These are phyloP conservation scores for Cryptococcus wingfieldii DNA, from an alignment of 1,284 basidiomycete species.

Conservation along the genomic window DNA sequence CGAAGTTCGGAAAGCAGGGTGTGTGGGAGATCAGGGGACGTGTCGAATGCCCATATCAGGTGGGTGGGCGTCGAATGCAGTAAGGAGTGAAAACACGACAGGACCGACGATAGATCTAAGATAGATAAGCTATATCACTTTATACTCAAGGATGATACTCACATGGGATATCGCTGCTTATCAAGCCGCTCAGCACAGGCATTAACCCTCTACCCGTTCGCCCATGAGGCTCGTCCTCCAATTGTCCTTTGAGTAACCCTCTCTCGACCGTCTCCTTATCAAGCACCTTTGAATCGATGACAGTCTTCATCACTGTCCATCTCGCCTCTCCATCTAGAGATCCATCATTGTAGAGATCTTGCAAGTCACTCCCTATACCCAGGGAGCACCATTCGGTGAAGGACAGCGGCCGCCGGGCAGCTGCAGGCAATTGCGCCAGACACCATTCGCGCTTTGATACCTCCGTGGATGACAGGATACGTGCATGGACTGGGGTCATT, in stretches of 20 bases:
- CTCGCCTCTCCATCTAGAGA: constrained; percentile 6
- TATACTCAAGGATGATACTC: constrained; percentile 37
- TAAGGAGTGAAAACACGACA: constrained; percentile 52
- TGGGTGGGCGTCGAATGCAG: constrained; percentile 57
- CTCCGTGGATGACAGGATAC: constrained; percentile 22
- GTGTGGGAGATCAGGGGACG: constrained; percentile 54
- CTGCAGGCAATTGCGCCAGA: constrained; percentile 16
- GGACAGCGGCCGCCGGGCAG: constrained; percentile 18
- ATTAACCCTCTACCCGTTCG: constrained; percentile 18
- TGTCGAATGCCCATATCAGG: constrained; percentile 65
- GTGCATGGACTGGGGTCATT: constrained; percentile 24
- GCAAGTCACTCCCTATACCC: constrained; percentile 30
- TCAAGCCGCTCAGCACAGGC: constrained; percentile 46
- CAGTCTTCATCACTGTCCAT: constrained; percentile 19
- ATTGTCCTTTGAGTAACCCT: constrained; percentile 29
- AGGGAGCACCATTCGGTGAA: constrained; percentile 32
- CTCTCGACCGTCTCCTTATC: constrained; percentile 25
- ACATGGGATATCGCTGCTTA: constrained; percentile 26
- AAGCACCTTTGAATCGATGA: constrained; percentile 24
- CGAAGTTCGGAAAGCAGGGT: constrained; percentile 75
- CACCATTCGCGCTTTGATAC: constrained; percentile 26
- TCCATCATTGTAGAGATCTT: constrained; percentile 17
- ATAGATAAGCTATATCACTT: background rate
- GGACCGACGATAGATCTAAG: constrained; percentile 62
- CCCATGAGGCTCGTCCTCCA: constrained; percentile 3